Evolutionary conservation across 352 stramenopile species (phyloP).

Genomic region (Blastocystis sp.): DNA sequence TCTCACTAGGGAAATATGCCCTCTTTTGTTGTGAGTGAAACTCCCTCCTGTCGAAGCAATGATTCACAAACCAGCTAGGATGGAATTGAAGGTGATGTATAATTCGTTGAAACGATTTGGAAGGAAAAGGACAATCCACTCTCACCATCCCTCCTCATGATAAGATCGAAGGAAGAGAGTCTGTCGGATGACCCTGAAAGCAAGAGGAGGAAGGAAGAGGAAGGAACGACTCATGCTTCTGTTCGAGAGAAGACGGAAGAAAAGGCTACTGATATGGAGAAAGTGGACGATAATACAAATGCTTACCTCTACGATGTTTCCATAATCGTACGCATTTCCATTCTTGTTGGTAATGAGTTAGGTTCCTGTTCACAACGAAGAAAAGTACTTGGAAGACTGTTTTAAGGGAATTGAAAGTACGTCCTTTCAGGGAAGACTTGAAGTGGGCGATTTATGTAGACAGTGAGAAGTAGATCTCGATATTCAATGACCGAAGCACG

Average conservation of each 20-base stretch:
- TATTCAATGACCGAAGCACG: constrained; percentile 70
- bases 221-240: too few relatives aligned
- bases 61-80: too few relatives aligned
- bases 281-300: too few relatives aligned
- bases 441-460: constrained; percentile 31
- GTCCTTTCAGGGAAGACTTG: constrained; percentile 60
- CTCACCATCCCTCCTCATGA: too few relatives aligned
- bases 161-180: too few relatives aligned
- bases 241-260: too few relatives aligned
- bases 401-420: constrained; percentile 69
- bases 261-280: too few relatives aligned
- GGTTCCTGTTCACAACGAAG: constrained; percentile 71
- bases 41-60: not conserved
- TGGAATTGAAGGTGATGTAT: not conserved
- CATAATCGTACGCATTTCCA: constrained; percentile 26
- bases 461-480: constrained; percentile 51
- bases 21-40: not conserved
- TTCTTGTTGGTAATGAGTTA: not conserved
- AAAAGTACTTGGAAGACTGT: constrained; percentile 71
- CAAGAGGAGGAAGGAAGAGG: not conserved
- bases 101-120: not conserved
- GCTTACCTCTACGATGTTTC: constrained; percentile 21
- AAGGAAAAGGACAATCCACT: too few relatives aligned
- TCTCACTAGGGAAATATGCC: not conserved
- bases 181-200: not conserved